Evolutionary conservation across 345 rosid genomes (phyloP).

Genomic region (Gossypium raimondii): DNA sequence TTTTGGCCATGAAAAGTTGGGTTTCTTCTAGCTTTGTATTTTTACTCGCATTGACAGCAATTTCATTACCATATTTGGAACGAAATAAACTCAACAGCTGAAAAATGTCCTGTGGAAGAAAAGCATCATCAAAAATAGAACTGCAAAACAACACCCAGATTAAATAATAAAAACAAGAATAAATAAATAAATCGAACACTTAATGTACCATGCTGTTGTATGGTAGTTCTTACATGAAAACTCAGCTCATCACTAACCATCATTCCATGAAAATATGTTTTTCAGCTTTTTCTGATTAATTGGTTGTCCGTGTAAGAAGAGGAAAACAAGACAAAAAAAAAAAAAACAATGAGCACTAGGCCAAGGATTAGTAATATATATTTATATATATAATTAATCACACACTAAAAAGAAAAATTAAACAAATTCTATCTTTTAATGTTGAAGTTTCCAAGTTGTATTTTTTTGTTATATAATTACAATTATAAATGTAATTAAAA

Average conservation of each 20-base stretch:
- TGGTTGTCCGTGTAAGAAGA: not conserved
- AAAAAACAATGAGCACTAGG: not conserved
- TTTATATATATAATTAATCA: not conserved
- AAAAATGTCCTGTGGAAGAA: slow-evolving; percentile 3
- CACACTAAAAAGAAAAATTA: not conserved
- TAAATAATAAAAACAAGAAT: not conserved
- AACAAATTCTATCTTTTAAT: not conserved
- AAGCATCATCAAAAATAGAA: not conserved
- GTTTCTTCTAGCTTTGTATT: not conserved
- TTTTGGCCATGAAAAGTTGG: slow-evolving; percentile 9
- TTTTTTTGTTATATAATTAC: not conserved
- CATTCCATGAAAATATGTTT: slow-evolving; percentile 7
- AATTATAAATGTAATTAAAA: too few species aligned
- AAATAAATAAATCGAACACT: not conserved
- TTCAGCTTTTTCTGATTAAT: slow-evolving; percentile 6
- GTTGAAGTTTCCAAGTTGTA: not conserved
- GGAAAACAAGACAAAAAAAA: not conserved
- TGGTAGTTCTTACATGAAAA: slow-evolving; percentile 7
- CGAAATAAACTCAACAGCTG: not conserved
- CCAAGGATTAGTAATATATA: not conserved
- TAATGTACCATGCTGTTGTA: slow-evolving; percentile 13
- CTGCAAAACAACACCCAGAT: slow-evolving; percentile 1
- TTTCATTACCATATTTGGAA: slow-evolving; percentile 16
- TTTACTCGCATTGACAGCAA: slow-evolving; percentile 1
- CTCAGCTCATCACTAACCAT: slow-evolving; percentile 9